Conservation (phyloP, 1,284 basidiomycete genomes). For the Neolentinus lepideus region DNA sequence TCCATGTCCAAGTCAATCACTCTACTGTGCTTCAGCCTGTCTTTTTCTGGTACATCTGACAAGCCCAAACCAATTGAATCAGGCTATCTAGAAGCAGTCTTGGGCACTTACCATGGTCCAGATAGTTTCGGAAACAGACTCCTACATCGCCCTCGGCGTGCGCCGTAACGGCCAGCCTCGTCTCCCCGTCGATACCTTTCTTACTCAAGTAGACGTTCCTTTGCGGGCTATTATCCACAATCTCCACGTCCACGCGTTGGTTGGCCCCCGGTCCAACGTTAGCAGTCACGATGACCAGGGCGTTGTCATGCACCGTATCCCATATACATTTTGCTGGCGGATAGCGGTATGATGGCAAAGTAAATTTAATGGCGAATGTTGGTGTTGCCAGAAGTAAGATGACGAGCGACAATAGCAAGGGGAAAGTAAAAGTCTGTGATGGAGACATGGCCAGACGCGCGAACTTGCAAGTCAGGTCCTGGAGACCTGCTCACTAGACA, state of each 20-base stretch:
- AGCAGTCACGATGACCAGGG: constrained; percentile 91
- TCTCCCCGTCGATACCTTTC: constrained; percentile 84
- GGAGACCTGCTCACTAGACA: too few relatives aligned
- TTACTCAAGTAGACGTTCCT: constrained; percentile 92
- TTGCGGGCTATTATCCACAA: constrained; percentile 83
- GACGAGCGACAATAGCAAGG: background rate
- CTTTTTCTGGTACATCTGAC: constrained; percentile 37
- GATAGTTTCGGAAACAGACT: constrained; percentile 85
- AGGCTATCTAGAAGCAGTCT: background rate
- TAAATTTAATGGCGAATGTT: constrained; percentile 76
- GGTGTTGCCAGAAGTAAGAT: constrained; percentile 19
- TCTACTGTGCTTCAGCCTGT: constrained; percentile 45
- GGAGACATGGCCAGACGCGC: background rate
- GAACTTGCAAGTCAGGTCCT: too few relatives aligned
- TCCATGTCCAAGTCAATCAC: constrained; percentile 93
- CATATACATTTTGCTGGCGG: constrained; percentile 84
- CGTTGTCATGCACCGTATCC: constrained; percentile 84
- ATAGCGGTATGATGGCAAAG: constrained; percentile 58
- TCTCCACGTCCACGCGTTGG: constrained; percentile 89
- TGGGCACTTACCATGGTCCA: constrained; percentile 59
- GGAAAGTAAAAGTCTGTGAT: background rate
- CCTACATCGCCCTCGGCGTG: constrained; percentile 93
- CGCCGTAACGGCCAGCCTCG: constrained; percentile 89
- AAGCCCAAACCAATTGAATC: background rate
- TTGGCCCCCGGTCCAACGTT: constrained; percentile 70